A percentile compares a stretch with the other conserved stretches of the same genome.
phyloP scores from a whole-genome alignment of 2,329 filamentous ascomycete species.

The Fusarium longipes region DNA sequence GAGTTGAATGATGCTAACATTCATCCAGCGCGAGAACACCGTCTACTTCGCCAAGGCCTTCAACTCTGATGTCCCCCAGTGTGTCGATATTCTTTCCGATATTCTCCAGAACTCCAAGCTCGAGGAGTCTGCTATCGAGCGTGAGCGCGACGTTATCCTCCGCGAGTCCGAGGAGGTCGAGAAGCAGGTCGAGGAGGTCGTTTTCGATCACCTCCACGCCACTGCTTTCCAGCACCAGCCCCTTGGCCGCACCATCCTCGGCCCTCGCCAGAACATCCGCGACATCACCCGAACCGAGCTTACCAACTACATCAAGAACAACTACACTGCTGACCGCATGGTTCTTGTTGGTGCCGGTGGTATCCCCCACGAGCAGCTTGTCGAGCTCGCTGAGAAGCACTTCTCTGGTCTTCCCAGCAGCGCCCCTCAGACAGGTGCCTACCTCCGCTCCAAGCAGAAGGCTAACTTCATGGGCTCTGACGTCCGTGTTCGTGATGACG shows the following conservation, averaged over 20 bases:
- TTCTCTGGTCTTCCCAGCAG: conserved; percentile 83
- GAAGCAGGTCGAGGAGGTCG: conserved; percentile 99
- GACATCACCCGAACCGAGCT: conserved; percentile 94
- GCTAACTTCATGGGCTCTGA: conserved; percentile 98
- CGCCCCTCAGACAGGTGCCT: conserved; percentile 78
- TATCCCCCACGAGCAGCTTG: conserved; percentile 91
- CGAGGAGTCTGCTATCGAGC: conserved; percentile 90
- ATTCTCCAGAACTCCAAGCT: conserved; percentile 99
- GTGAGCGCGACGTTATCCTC: conserved; percentile 98
- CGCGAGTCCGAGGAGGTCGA: conserved; percentile 99
- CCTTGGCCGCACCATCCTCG: conserved; percentile 96
- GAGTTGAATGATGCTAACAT: conserved; percentile 43
- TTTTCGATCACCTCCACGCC: conserved; percentile 98
- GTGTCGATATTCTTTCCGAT: conserved; percentile 98
- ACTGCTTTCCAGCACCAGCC: conserved; percentile 98
- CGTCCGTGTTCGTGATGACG: conserved; percentile 94
- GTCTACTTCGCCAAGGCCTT: conserved; percentile 99
- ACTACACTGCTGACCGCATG: conserved; percentile 99
- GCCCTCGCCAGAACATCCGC: conserved; percentile 97
- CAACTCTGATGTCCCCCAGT: conserved; percentile 95
- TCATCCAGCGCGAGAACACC: conserved; percentile 89
- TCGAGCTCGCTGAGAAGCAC: conserved; percentile 96
- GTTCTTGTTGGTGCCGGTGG: conserved; percentile 96
- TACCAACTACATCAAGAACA: conserved; percentile 96
- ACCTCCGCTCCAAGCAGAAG: conserved; percentile 83